Conservation (phyloP, 108 stramenopile genomes). For the Phaeodactylum tricornutum region DNA sequence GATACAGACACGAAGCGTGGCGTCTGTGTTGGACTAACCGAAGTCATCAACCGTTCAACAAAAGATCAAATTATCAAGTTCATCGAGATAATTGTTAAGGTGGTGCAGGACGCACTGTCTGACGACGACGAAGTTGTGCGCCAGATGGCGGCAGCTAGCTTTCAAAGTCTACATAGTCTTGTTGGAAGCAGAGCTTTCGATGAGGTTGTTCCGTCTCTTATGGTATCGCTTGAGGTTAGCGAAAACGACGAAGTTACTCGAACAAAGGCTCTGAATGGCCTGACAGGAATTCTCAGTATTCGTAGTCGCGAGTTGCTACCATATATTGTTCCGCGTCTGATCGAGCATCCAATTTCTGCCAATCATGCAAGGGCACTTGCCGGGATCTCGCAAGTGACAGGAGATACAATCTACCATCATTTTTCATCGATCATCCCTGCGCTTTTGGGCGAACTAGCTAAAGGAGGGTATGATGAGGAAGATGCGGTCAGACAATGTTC, state of each 20-base stretch:
- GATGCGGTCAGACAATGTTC: conserved; percentile 48
- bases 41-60: conserved; percentile 84
- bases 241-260: conserved; percentile 44
- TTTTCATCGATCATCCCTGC: conserved; percentile 70
- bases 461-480: conserved; percentile 38
- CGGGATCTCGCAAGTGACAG: conserved; percentile 83
- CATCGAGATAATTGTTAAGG: conserved; percentile 86
- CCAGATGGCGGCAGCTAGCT: conserved; percentile 87
- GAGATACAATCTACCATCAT: conserved; percentile 76
- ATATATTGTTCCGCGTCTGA: conserved; percentile 86
- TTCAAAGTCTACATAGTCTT: conserved; percentile 82
- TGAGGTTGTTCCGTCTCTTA: conserved; percentile 88
- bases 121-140: conserved; percentile 80
- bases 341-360: conserved; percentile 67
- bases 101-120: conserved; percentile 90
- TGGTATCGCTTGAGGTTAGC: conserved; percentile 68
- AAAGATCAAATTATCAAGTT: conserved; percentile 87
- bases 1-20: conserved; percentile 80
- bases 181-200: conserved; percentile 87
- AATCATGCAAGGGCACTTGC: conserved; percentile 82
- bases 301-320: conserved; percentile 89
- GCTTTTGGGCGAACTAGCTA: conserved; percentile 58
- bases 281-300: conserved; percentile 85
- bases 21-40: conserved; percentile 93
- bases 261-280: conserved; percentile 82